Percentiles rank a stretch among this genome's conserved stretches.
Evolutionary conservation across 164 flowering plant genomes (phyloP).

Genomic region (Brasenia schreberi): DNA sequence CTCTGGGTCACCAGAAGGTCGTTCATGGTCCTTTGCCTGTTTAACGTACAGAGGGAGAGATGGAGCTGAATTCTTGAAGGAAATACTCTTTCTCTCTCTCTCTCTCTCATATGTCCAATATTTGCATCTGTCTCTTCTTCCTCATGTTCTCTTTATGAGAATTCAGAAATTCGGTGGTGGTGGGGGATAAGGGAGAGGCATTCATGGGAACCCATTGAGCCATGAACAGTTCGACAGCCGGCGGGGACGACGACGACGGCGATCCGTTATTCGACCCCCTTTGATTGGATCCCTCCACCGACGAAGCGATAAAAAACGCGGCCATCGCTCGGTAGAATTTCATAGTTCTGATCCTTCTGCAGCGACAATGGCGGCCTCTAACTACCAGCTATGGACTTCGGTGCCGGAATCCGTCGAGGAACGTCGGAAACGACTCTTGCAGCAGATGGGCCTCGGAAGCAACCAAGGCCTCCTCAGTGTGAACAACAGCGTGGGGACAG

Average conservation of each 20-base stretch:
- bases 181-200: neutral
- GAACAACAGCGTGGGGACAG: conserved; percentile 1
- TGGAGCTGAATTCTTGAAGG: no score
- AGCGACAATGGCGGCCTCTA: conserved; percentile 30
- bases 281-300: conserved; percentile 51
- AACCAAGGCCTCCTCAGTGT: conserved; percentile 37
- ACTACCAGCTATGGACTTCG: conserved; percentile 80
- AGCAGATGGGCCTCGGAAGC: conserved; percentile 54
- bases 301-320: no score
- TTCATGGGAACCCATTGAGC: neutral
- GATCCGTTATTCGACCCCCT: conserved; percentile 67
- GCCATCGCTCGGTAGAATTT: neutral
- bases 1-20: no score
- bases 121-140: no score
- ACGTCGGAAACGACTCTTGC: conserved; percentile 61
- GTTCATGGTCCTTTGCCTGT: no score
- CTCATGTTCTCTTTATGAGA: no score
- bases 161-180: no score
- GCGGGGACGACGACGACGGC: conserved; percentile 23
- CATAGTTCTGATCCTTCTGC: conserved; percentile 7
- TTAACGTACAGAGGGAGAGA: no score
- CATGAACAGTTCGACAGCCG: neutral
- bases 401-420: conserved; percentile 71
- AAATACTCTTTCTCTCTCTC: no score
- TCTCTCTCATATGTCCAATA: no score